Evolutionary conservation across 2,329 filamentous ascomycete species (phyloP).

Genomic region (Cladophialophora psammophila): DNA sequence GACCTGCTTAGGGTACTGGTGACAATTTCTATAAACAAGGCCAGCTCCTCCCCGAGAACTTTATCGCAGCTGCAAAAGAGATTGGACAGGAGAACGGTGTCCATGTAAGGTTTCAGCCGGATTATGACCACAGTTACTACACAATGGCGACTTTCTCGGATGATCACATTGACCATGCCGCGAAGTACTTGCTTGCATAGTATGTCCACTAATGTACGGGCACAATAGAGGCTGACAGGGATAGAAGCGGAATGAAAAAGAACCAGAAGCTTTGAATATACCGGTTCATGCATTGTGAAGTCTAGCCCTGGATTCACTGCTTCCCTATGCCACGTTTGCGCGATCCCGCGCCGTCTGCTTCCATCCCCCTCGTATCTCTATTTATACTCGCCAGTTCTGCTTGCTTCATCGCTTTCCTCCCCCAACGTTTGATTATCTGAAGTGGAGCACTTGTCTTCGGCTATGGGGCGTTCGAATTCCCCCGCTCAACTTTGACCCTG

Average conservation of each 20-base stretch:
- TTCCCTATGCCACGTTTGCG: not conserved
- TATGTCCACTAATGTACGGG: slow-evolving; percentile 45
- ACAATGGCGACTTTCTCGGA: slow-evolving; percentile 91
- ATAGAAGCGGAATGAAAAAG: slow-evolving; percentile 40
- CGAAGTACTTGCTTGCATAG: slow-evolving; percentile 77
- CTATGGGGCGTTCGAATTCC: not conserved
- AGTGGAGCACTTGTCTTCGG: not conserved
- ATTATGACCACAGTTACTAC: slow-evolving; percentile 97
- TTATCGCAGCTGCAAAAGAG: slow-evolving; percentile 79
- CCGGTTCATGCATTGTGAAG: slow-evolving; percentile 25
- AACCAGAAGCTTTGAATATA: slow-evolving; percentile 39
- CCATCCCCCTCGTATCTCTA: not conserved
- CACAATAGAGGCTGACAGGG: slow-evolving; percentile 34
- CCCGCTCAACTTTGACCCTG: not conserved
- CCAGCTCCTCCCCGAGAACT: slow-evolving; percentile 93
- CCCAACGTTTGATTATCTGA: not conserved
- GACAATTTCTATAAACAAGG: slow-evolving; percentile 97
- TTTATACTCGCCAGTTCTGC: not conserved
- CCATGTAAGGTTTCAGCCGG: slow-evolving; percentile 82
- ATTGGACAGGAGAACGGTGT: slow-evolving; percentile 74
- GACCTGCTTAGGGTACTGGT: slow-evolving; percentile 72
- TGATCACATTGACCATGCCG: slow-evolving; percentile 90
- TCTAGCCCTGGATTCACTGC: slow-evolving; percentile 1
- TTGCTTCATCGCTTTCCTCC: not conserved
- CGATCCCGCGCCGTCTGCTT: not conserved